phyloP scores from a whole-genome alignment of 139 green algal species.

The Chlamydomonas urium region DNA sequence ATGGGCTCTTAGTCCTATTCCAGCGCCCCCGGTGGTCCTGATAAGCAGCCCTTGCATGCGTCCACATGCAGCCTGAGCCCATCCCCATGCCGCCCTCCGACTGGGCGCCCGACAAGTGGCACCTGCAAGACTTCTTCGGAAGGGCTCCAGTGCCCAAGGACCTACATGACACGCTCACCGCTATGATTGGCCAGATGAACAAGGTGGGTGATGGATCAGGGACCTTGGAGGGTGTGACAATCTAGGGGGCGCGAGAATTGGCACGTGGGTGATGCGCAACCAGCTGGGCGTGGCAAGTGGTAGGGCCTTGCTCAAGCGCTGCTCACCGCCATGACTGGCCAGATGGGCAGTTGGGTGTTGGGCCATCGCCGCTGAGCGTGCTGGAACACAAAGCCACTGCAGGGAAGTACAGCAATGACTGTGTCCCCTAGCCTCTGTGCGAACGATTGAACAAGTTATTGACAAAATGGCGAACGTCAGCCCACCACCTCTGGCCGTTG shows the following conservation, averaged over 20 bases:
- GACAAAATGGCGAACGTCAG: no score
- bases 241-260: no score
- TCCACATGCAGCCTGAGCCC: not conserved
- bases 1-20: not conserved
- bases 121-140: conserved; percentile 5
- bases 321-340: not conserved
- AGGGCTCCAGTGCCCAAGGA: not conserved
- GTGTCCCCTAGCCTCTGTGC: no score
- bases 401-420: not conserved
- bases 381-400: not conserved
- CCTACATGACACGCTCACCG: not conserved
- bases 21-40: not conserved
- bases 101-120: not conserved
- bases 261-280: not conserved
- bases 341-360: not conserved
- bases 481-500: not conserved
- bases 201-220: not conserved
- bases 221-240: not conserved
- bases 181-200: conserved; percentile 6
- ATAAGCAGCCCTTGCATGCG: not conserved
- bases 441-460: not conserved
- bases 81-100: not conserved
- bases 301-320: not conserved
- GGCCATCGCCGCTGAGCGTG: not conserved
- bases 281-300: not conserved